phyloP scores from a whole-genome alignment of 805 yeast species.

The Saccharomycopsis guyanensis region DNA sequence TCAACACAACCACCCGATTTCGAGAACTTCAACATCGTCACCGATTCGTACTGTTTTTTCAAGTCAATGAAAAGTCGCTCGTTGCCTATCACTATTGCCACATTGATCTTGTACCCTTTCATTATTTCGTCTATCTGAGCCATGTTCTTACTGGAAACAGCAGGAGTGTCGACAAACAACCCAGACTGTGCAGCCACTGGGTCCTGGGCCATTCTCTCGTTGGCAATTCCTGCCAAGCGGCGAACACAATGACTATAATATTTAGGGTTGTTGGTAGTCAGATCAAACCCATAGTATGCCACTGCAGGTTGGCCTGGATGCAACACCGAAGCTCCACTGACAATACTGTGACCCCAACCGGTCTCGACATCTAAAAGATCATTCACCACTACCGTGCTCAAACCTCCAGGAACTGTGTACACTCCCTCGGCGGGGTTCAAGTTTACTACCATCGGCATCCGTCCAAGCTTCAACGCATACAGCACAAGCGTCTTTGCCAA shows the following conservation, averaged over 20 bases:
- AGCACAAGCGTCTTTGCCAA: conserved; percentile 60
- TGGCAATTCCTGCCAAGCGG: conserved; percentile 29
- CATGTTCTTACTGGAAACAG: conserved; percentile 43
- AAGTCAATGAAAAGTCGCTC: conserved; percentile 63
- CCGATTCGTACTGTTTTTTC: conserved; percentile 33
- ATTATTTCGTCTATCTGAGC: conserved; percentile 49
- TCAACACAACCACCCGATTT: conserved; percentile 74
- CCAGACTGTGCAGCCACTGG: conserved; percentile 41
- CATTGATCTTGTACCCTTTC: conserved; percentile 48
- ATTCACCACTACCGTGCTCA: conserved; percentile 77
- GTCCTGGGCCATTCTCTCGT: conserved; percentile 45
- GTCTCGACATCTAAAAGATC: conserved; percentile 74
- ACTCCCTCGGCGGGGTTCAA: conserved; percentile 69
- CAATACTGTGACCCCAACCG: conserved; percentile 69
- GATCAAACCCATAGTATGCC: conserved; percentile 67
- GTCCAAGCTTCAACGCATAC: conserved; percentile 64
- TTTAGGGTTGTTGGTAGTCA: conserved; percentile 42
- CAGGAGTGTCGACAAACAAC: conserved; percentile 67
- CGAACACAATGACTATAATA: conserved; percentile 25
- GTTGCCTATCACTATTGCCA: conserved; percentile 65
- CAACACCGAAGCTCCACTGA: conserved; percentile 67
- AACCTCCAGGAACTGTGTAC: conserved; percentile 71
- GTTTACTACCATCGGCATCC: conserved; percentile 66
- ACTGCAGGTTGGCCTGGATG: conserved; percentile 90
- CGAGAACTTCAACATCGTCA: conserved; percentile 53